Percentiles rank a stretch among this genome's conserved stretches.
These are phyloP conservation scores for Pleurotus salmoneostramineus DNA, from an alignment of 768 basidiomycete genomes.

Conservation along the genomic window DNA sequence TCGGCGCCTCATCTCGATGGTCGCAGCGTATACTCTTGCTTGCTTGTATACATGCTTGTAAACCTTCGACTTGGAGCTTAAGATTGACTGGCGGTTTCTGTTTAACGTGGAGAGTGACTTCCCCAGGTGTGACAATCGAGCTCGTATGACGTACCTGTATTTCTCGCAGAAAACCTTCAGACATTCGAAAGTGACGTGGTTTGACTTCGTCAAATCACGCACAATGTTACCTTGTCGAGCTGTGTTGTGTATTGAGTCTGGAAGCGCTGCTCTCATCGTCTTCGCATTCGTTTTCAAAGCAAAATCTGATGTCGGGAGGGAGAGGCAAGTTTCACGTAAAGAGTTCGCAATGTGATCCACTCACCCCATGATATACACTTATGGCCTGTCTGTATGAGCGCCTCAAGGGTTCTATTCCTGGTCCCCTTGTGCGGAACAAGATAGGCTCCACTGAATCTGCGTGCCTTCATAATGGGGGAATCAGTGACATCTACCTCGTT, in stretches of 20 bases:
- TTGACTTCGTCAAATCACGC: not conserved
- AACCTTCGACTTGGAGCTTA: not conserved
- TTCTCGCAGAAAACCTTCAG: not conserved
- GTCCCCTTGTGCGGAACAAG: no score
- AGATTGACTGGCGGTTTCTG: not conserved
- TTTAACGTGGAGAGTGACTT: not conserved
- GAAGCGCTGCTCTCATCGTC: no score
- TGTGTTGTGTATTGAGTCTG: not conserved
- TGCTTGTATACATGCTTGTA: not conserved
- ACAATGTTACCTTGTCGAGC: not conserved
- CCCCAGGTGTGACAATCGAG: not conserved
- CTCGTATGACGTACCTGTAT: not conserved
- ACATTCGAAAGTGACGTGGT: not conserved
- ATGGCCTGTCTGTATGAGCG: no score
- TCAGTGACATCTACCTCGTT: no score
- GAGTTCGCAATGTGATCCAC: no score
- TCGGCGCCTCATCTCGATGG: not conserved
- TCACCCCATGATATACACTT: no score
- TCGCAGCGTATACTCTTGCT: not conserved
- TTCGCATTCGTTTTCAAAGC: no score
- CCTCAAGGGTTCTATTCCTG: no score
- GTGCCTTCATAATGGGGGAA: no score
- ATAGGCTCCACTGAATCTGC: no score
- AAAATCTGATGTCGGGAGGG: no score
- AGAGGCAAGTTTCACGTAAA: no score